phyloP scores from a whole-genome alignment of 2,329 filamentous ascomycete species.

The Hypocreales sp. region DNA sequence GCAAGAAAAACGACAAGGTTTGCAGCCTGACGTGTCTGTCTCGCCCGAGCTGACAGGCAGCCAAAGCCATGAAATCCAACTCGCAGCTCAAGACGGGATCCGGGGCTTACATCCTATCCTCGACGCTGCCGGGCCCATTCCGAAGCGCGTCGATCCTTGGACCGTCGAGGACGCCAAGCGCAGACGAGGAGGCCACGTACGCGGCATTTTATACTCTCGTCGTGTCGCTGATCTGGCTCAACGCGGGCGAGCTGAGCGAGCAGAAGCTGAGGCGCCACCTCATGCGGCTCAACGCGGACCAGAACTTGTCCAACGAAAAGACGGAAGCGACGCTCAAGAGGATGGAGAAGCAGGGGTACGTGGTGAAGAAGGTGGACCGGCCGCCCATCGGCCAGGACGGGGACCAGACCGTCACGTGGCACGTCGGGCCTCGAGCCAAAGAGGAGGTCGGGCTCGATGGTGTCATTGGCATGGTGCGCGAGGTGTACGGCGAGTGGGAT shows the following conservation, averaged over 20 bases:
- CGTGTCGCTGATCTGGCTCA: slow-evolving; percentile 61
- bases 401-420: slow-evolving; percentile 66
- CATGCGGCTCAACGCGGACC: slow-evolving; percentile 56
- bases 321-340: slow-evolving; percentile 61
- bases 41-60: neutral
- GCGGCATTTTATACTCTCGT: slow-evolving; percentile 67
- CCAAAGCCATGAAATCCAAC: slow-evolving; percentile 25
- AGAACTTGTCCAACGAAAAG: slow-evolving; percentile 57
- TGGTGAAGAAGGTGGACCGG: slow-evolving; percentile 58
- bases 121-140: slow-evolving; percentile 53
- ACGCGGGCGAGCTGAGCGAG: slow-evolving; percentile 59
- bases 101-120: slow-evolving; percentile 64
- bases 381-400: slow-evolving; percentile 37
- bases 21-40: too few species aligned
- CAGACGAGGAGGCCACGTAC: slow-evolving; percentile 62
- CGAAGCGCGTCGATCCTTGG: slow-evolving; percentile 50
- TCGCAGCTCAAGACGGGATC: slow-evolving; percentile 39
- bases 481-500: slow-evolving; percentile 38
- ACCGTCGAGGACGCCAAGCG: slow-evolving; percentile 50
- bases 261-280: slow-evolving; percentile 66
- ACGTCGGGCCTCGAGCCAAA: slow-evolving; percentile 72
- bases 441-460: slow-evolving; percentile 70
- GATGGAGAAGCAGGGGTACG: slow-evolving; percentile 70
- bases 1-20: slow-evolving; percentile 62
- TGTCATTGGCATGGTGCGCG: slow-evolving; percentile 52